Evolutionary conservation across 495 filamentous ascomycete genomes (phyloP), one percentile per base, ranked within the genome.

Genomic region (Trichoderma asperelloides): DNA sequence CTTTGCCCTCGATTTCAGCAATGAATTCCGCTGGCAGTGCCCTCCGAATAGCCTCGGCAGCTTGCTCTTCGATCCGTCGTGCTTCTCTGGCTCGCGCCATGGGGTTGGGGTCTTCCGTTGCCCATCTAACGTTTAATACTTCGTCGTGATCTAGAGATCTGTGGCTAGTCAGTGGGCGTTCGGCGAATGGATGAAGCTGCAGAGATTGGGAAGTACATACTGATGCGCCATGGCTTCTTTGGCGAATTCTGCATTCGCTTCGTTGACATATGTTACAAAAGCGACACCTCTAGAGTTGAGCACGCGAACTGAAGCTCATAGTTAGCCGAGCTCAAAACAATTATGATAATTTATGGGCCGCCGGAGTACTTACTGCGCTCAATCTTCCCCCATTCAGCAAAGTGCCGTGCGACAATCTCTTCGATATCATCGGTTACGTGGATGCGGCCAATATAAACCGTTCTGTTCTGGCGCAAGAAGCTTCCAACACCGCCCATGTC

Each of bases 401-500:
- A 96, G 76, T 98, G 93, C 13, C 95, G 82, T 39, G 93, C 87
- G 2, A 96, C 93, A n/a, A 97, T 85, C 76, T 98, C 95, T 74
- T 97, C 93, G 68, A 97, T 97, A 74, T 97, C 94, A 76, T 97
- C 94, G n/a, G 87, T 93, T 23, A 97, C 94, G 73, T 97, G 91
- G 68, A 98, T 96, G 28, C 93, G 82, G 4, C 95, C 95, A 11
- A 97, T 81, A 72, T 98, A 98, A 12, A 98, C 82, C 3, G 96
- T 98, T 9, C 94, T 81, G 71, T 97, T 98, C 74, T 93, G 91
- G 18, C 95, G 85, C 81, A 89, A 88, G 74, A 98, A 98, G 68
- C 83, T 87, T 3, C 95, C 95, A 16, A 96, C 90, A 68, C 95
- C 95, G 41, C 93, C 93, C 95, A 98, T 97, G 73, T 98, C 92